Base-by-base conservation (phyloP, 2,329 filamentous ascomycete species). In the Sporothrix luriei region DNA sequence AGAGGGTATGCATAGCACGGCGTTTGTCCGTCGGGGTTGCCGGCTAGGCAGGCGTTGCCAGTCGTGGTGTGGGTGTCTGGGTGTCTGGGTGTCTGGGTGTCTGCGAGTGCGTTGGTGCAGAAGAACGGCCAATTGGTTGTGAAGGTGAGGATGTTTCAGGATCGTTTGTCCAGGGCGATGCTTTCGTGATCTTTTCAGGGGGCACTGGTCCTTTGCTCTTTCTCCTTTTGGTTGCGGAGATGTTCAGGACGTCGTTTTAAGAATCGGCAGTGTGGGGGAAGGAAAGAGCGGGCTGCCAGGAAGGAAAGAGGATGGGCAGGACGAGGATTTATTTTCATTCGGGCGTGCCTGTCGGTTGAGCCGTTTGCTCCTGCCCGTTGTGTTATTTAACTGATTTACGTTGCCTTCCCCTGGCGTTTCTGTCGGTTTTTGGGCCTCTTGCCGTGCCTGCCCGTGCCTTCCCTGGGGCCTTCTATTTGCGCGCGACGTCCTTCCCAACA, bases 11-110 rank as follows among this genome's bases (percentile, higher is more conserved):
- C 69, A 70, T 70, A 68, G 65, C 69, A 68, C 69, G 59, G 66
- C 59, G 66, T 46, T 54, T 38, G 66, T 54, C 38, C 52, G 69
- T 62, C 64, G 69, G 33, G 46, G 21, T 57, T 54, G 51, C 48
- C 51, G 69, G 59, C 65, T 66, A 54, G 69, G 69, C 69, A 70
- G 66, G 66, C 69, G 69, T 70, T 70, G 69, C 69, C 21, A 48
- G 46, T 24, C 29, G 21, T 14, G 38, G 68, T 57, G 46, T 59
- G 61, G 55, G 19, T 26, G 26, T 49, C 24, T 24, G 19, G n/a
- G n/a, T n/a, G 68, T 57, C 33, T 59, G 61, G 55, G 19, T 26
- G 68, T 57, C 33, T 59, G 61, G 55, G 19, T 26, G 26, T 49
- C 24, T 24, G 19, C 13, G 38, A 14, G 46, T 14, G 59, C 14